Evolutionary conservation across 345 rosid species (phyloP).

Genomic region (Citrus maxima): DNA sequence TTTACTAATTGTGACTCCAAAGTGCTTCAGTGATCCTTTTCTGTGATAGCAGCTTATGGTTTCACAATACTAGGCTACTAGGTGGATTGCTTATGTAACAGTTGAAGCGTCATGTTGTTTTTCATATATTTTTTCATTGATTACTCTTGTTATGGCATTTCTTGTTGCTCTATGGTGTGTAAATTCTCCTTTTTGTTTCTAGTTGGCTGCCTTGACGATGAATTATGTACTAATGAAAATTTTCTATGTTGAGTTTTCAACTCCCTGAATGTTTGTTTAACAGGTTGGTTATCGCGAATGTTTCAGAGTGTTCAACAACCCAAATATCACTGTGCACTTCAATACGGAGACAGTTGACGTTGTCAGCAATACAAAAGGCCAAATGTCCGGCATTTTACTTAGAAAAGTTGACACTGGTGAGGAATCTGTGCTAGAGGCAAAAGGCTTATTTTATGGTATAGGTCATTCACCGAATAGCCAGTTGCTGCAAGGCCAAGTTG

Average conservation of each 20-base stretch:
- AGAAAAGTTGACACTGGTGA: constrained; percentile 74
- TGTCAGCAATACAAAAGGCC: constrained; percentile 86
- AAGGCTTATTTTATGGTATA: constrained; percentile 95
- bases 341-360: constrained; percentile 80
- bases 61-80: background rate
- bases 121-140: background rate
- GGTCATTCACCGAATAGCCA: constrained; percentile 96
- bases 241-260: constrained; percentile 89
- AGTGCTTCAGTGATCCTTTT: background rate
- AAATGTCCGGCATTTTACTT: constrained; percentile 83
- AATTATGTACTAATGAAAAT: constrained; percentile 63
- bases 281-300: constrained; percentile 99
- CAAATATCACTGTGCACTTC: constrained; percentile 92
- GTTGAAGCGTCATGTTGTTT: background rate
- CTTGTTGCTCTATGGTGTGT: background rate
- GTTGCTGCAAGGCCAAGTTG: constrained; percentile 88
- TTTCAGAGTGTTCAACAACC: constrained; percentile 99
- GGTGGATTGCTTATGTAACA: background rate
- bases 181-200: constrained; percentile 5
- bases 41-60: background rate
- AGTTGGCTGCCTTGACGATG: constrained; percentile 23
- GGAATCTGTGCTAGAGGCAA: constrained; percentile 84
- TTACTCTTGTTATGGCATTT: background rate
- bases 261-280: constrained; percentile 98
- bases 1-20: background rate